phyloP scores from a whole-genome alignment of 805 yeast genomes.

The Naumovozyma baii region DNA sequence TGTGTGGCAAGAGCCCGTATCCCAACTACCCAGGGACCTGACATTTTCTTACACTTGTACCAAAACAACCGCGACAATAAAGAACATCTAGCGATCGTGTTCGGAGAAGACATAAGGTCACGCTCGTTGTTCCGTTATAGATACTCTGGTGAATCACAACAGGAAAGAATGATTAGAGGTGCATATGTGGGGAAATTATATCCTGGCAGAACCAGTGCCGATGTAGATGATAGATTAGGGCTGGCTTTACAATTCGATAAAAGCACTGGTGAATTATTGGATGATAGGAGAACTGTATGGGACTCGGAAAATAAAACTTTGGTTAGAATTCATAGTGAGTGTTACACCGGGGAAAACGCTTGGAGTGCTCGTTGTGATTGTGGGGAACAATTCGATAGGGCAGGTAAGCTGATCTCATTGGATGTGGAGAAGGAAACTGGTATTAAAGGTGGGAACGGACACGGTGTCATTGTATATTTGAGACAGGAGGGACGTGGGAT shows the following conservation, averaged over 20 bases:
- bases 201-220: conserved; percentile 77
- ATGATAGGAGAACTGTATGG: conserved; percentile 20
- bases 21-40: conserved; percentile 93
- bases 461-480: conserved; percentile 89
- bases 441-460: conserved; percentile 54
- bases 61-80: conserved; percentile 77
- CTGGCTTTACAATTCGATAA: conserved; percentile 35
- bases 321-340: conserved; percentile 90
- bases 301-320: conserved; percentile 36
- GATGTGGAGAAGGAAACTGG: conserved; percentile 21
- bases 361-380: conserved; percentile 99
- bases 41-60: conserved; percentile 83
- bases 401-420: conserved; percentile 71
- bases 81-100: conserved; percentile 94
- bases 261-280: conserved; percentile 28
- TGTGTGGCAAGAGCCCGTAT: conserved; percentile 93
- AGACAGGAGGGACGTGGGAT: conserved; percentile 99
- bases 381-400: conserved; percentile 98
- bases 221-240: conserved; percentile 40
- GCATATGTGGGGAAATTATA: conserved; percentile 85
- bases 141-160: conserved; percentile 61
- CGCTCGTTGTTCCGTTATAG: conserved; percentile 54
- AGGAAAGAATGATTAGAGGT: conserved; percentile 95
- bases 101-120: conserved; percentile 85
- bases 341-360: conserved; percentile 98